Evolutionary conservation across 176 grass and related monocot species (phyloP).

Genomic region (Rhynchospora tenuis): DNA sequence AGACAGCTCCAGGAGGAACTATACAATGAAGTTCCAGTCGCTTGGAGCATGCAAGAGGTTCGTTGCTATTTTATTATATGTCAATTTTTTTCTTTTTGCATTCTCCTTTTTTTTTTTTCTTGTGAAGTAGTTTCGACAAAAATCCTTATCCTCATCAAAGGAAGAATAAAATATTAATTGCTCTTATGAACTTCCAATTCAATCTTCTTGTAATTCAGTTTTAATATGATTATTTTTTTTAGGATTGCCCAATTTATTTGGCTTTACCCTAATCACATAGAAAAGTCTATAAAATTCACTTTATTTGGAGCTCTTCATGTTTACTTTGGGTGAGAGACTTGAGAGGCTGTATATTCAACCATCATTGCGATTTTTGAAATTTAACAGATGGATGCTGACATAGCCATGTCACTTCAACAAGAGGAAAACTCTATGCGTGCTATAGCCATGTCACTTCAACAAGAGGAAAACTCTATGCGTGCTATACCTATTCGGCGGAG

Average conservation of each 20-base stretch:
- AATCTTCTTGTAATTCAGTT: not conserved
- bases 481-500: conserved; percentile 29
- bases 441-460: conserved; percentile 73
- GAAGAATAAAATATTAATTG: not conserved
- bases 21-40: conserved; percentile 56
- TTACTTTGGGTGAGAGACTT: not conserved
- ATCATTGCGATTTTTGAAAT: conserved; percentile 6
- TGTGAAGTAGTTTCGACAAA: not conserved
- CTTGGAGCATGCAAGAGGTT: conserved; percentile 53
- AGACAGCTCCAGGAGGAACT: conserved; percentile 85
- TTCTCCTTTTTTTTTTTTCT: not conserved
- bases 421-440: conserved; percentile 43
- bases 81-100: not conserved
- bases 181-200: not conserved
- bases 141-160: not conserved
- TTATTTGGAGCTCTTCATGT: not conserved
- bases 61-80: not conserved
- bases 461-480: conserved; percentile 44
- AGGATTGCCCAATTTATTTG: not conserved
- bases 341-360: not conserved
- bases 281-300: not conserved
- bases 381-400: conserved; percentile 63
- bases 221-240: not conserved
- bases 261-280: not conserved
- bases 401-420: conserved; percentile 77